These are phyloP conservation scores for Rhytidhysteron rufulum DNA, from an alignment of 2,329 filamentous ascomycete species.

Conservation along the genomic window DNA sequence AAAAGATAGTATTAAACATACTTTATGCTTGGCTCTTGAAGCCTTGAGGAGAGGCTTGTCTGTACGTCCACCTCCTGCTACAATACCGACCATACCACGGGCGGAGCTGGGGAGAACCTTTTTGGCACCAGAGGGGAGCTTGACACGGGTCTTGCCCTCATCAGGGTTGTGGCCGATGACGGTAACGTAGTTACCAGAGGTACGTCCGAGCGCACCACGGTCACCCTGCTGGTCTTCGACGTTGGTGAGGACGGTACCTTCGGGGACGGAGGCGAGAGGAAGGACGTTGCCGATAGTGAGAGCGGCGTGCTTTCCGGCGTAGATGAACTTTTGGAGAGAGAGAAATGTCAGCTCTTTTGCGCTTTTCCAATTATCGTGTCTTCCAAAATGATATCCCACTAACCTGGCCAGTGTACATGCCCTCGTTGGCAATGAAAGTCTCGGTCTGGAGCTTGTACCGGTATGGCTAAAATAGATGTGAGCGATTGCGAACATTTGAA, in stretches of 20 bases:
- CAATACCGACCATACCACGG: conserved; percentile 99
- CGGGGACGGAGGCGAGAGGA: conserved; percentile 87
- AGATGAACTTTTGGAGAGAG: conserved; percentile 83
- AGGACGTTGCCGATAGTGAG: conserved; percentile 98
- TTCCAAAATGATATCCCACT: conserved; percentile 18
- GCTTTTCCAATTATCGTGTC: not conserved
- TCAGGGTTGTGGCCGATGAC: conserved; percentile 41
- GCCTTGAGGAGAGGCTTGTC: conserved; percentile 99
- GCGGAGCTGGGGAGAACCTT: conserved; percentile 92
- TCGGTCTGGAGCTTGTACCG: conserved; percentile 95
- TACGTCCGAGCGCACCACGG: conserved; percentile 92
- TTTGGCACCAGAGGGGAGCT: conserved; percentile 98
- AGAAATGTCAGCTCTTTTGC: conserved; percentile 16
- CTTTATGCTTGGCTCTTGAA: conserved; percentile 97
- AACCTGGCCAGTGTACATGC: conserved; percentile 97
- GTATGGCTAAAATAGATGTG: conserved; percentile 60
- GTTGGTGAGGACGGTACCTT: conserved; percentile 99
- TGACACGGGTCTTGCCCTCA: conserved; percentile 99
- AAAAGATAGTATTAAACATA: conserved; percentile 9
- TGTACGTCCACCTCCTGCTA: conserved; percentile 98
- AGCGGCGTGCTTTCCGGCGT: conserved; percentile 97
- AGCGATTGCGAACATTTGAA: conserved; percentile 9
- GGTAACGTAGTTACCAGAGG: conserved; percentile 98
- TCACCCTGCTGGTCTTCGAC: conserved; percentile 99
- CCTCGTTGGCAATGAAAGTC: conserved; percentile 99